Percentiles rank a stretch among this genome's conserved stretches.
Evolutionary conservation across 2,329 filamentous ascomycete genomes (phyloP).

Genomic region (Fusarium sp.): DNA sequence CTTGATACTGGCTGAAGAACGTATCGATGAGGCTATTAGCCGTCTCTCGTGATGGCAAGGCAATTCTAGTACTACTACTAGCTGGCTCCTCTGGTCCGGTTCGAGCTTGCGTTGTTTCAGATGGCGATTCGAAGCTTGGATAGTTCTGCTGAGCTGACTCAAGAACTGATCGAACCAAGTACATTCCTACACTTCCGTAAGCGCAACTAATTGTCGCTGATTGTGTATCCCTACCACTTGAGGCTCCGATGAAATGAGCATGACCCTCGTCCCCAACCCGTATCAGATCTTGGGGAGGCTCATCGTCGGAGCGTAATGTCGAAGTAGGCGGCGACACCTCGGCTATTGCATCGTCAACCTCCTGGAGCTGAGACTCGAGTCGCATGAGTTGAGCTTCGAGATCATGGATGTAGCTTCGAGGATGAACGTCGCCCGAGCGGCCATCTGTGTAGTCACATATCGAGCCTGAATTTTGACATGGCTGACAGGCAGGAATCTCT

Average conservation of each 20-base stretch:
- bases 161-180: conserved; percentile 12
- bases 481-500: conserved; percentile 10
- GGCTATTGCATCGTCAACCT: accelerated
- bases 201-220: accelerated
- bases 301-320: neutral
- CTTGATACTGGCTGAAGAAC: neutral
- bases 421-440: neutral
- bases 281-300: neutral
- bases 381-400: neutral
- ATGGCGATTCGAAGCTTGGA: neutral
- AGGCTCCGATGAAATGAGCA: neutral
- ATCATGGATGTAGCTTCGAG: neutral
- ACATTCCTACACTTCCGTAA: neutral
- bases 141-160: conserved; percentile 14
- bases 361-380: neutral
- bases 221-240: neutral
- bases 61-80: neutral
- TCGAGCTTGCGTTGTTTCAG: neutral
- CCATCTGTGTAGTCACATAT: conserved; percentile 14
- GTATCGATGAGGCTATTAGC: conserved; percentile 1
- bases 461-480: conserved; percentile 3
- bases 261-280: neutral
- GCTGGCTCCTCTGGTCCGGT: neutral
- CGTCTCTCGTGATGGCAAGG: neutral
- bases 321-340: neutral